Base-by-base conservation (phyloP, 805 yeast genomes). In the Komagataella mondaviorum region DNA sequence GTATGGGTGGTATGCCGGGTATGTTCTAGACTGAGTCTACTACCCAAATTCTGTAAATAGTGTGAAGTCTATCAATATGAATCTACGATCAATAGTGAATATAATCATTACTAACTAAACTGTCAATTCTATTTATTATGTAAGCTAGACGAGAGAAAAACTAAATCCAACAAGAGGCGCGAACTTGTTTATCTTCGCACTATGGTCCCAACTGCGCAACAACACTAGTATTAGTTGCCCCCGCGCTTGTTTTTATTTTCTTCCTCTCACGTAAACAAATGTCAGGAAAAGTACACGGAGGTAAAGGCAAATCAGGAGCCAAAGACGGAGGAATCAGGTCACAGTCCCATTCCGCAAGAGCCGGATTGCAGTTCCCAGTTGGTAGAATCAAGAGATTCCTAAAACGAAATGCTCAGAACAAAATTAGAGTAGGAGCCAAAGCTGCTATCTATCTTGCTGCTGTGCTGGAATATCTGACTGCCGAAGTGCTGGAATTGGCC, bases 381-480 rank as follows among this genome's bases (percentile, higher is more conserved):
- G 99, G 99, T 54, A 88, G 99, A 83, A 89, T 93, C 61, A 91
- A 93, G 80, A 82, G 99, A 75, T 91, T 89, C 67, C 76, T 93
- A 69, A 91, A 90, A 75, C 83, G 77, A 68, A 87, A 85, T 57
- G 95, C 96, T 18, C 93, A 88, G 66, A 88, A 60, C 52, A 78
- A 77, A 60, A 71, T 78, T 57, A 69, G 96, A 68, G 95, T 88
- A 49, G 96, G 96, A 53, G 65, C 71, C 12, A 68, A 68, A 67
- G 83, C 96, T 46, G 98, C 99, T 49, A 91, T 91, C 56, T 91
- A 91, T 69, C 76, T 91, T 58, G 90, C 97, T 52, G 96, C 97
- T 18, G 98, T 91, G 47, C 79, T 91, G 59, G 98, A 91, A 71
- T 91, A 91, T 72, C 75, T 91, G 64, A 89, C 97, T 51, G 97